Conservation (phyloP, 345 rosid genomes). For the Arabis alpina region DNA sequence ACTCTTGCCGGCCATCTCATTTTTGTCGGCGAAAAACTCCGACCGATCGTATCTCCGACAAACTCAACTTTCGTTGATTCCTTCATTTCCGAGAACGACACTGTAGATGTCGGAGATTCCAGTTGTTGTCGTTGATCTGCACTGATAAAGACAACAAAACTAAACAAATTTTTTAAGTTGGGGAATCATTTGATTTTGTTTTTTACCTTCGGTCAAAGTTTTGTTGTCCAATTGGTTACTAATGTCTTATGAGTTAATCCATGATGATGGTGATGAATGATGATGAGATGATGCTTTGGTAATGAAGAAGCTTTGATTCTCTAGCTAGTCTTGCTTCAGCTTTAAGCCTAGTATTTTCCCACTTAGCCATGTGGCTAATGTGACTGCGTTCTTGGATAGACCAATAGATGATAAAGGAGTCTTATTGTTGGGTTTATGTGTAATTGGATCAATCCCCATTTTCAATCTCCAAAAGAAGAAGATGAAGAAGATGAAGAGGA, state of each 20-base stretch:
- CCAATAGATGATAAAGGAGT: conserved; percentile 56
- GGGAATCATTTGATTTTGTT: not conserved
- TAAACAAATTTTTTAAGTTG: not conserved
- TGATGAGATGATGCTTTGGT: conserved; percentile 30
- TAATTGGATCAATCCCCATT: conserved; percentile 85
- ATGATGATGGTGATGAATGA: conserved; percentile 35
- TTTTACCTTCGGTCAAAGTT: conserved; percentile 41
- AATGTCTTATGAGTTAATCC: conserved; percentile 31
- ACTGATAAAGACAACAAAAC: too few species aligned
- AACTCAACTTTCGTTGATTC: conserved; percentile 54
- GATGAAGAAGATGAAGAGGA: too few species aligned
- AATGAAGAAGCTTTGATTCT: conserved; percentile 75
- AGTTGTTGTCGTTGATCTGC: conserved; percentile 47
- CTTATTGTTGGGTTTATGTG: conserved; percentile 74
- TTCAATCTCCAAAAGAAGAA: too few species aligned
- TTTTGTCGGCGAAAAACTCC: too few species aligned
- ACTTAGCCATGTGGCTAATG: conserved; percentile 92
- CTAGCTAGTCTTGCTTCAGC: conserved; percentile 84
- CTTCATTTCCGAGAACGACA: conserved; percentile 69
- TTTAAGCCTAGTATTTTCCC: conserved; percentile 93
- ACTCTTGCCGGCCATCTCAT: conserved; percentile 33
- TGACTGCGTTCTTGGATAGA: conserved; percentile 65
- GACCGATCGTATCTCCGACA: conserved; percentile 48
- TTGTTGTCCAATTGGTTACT: conserved; percentile 32
- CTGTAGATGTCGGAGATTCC: conserved; percentile 84